Evolutionary conservation across 495 filamentous ascomycete species (phyloP), one percentile per base, ranked within the genome.

Genomic region (Penicillium diatomitis): DNA sequence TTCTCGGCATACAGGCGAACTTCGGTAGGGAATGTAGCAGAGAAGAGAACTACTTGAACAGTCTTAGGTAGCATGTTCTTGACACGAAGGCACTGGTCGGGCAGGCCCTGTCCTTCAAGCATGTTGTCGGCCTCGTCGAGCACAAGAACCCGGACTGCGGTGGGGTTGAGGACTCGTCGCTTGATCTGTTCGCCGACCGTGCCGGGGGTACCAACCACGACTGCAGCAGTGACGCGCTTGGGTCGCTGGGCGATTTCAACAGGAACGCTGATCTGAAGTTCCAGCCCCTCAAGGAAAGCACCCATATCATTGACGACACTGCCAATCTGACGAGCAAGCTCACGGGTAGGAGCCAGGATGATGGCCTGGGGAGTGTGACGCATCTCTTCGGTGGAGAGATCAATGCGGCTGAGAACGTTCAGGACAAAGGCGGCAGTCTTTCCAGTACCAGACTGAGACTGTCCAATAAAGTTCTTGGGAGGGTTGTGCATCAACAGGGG

Each of bases 371-470:
- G 91, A 30, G 74, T 69, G 10, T 65, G 70, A 34, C 62, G 57
- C 49, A 59, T 49, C 38, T 68, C 45, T n/a, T 81, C 71, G 39
- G 78, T 74, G 12, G 57, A 68, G 40, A 89, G 72, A 54, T 97
- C 86, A 56, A 96, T 64, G 42, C 92, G 87, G 46, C 84, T 83
- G 12, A 99, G 77, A 46, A 96, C 86, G 38, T 92, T 96, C 46
- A 95, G 79, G 28, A 89, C 83, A 65, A 97, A 99, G 32, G 94
- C 94, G 32, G 92, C 94, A 7, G 94, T 99, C 72, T 99, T 99
- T 49, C 94, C 94, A 9, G 94, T 99, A 51, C 94, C 94, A 4
- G 94, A 98, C 68, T 99, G 94, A 30, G 92, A 96, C 64, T 99
- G 94, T 20, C 89, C 92, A 51, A 99, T 91, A 74, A 97, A 83